Evolutionary conservation across 225 moss, liverwort and hornwort genomes (phyloP), one percentile per base, ranked within the genome.

Genomic region (Bryum argenteum): DNA sequence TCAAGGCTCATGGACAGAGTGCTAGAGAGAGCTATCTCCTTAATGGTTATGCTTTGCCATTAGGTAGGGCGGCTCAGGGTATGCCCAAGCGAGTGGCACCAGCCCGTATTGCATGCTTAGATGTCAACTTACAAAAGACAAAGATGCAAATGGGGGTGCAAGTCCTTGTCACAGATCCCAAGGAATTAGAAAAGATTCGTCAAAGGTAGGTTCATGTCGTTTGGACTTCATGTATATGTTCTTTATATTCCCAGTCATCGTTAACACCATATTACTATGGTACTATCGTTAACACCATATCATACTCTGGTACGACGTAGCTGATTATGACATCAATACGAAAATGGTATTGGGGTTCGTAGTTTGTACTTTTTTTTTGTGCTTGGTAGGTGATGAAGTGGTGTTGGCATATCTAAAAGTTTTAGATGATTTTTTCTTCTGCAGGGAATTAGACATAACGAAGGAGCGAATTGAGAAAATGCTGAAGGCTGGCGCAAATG

Each of bases 141-240:
- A 95, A 95, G 77, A 90, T 95, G 92, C 95, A 92, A 81, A 95
- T 95, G 95, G 95, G 95, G 8, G 86, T 95, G 17, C 95, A 95
- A 64, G 92, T 95, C 54, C 87, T 95, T 18, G 92, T 95, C 18
- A 95, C 92, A n/a, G 90, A 95, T 70, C 95, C 92, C 18, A 80
- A 88, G 54, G 95, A 95, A 66, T 79, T 92, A 70, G 89, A 91
- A 65, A 95, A 88, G 68, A 95, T 95, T 58, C 84, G 90, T 58
- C 85, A 84, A 55, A 82, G 91, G 94, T 94, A 52, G 54, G 76
- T 74, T 66, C 16, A 55, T 44, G 19, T 66, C 11, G 52, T 24
- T 58, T 66, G n/a, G 22, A 54, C 22, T 44, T 65, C 40, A 37
- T 8, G 52, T 18, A 61, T 47, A 16, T 21, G n/a, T n/a, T n/a